Base-by-base conservation (phyloP, 768 basidiomycete genomes). In the Lentinus tigrinus region DNA sequence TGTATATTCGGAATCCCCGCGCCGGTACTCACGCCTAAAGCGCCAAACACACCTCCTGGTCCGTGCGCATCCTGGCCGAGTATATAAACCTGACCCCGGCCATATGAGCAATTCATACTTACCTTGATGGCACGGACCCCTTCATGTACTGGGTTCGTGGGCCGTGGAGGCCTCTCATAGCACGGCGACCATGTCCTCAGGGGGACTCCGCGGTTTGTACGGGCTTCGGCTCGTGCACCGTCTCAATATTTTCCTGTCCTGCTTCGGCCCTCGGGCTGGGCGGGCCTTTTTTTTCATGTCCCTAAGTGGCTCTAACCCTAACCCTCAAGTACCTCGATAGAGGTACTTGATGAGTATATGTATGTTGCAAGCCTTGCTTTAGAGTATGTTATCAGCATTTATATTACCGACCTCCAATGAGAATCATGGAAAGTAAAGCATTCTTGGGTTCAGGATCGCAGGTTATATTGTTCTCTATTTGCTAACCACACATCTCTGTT, bases 161-260 rank as follows among this genome's bases (percentile, higher is more conserved):
- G 73, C 73, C 67, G 64, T 69, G 66, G 70, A 70, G 65, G 59
- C 63, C 65, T 65, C 63, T 64, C 78, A 80, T 78, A 78, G 79
- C 79, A 80, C 78, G 78, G 78, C 79, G 78, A 79, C 79, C 76
- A 43, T 79, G 77, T 79, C 78, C 78, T 61, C 77, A 78, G 75
- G 75, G 77, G 75, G 74, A 69, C 52, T 63, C 43, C 53, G 47
- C 63, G 71, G 71, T 71, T 79, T 78, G 77, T 79, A 73, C 77
- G 66, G 57, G 70, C 70, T 70, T 63, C 69, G 68, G 71, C 67
- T 67, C 69, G 73, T 73, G 73, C 73, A 74, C 69, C 65, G 71
- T 73, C 52, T 54, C 43, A 58, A 52, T 52, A 56, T 58, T 63
- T 63, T 27, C 58, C 62, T 63, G 62, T 63, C 56, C 62, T 59